Conservation (phyloP, 2,329 filamentous ascomycete genomes). For the Scytalidium sp. region DNA sequence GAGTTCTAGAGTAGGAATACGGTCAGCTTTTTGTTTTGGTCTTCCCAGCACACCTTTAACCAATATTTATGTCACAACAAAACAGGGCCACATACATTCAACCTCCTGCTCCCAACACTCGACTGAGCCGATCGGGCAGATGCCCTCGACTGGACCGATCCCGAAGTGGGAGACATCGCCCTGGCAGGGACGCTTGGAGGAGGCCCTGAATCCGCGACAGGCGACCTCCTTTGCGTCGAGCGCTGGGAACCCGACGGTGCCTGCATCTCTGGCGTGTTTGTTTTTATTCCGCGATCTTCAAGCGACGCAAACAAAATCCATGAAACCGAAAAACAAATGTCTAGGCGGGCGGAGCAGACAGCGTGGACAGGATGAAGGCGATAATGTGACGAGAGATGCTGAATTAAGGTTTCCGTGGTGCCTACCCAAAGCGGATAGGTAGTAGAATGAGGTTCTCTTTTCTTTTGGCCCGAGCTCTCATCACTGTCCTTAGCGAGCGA, state of each 20-base stretch:
- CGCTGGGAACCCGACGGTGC: slow-evolving; percentile 49
- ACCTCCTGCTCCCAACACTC: slow-evolving; percentile 46
- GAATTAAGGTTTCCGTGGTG: neutral
- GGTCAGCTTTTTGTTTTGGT: neutral
- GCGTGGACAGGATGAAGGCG: neutral
- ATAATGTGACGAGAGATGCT: neutral
- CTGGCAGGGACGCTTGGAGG: slow-evolving; percentile 53
- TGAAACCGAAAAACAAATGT: neutral
- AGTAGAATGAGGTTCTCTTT: neutral
- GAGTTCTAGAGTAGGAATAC: neutral
- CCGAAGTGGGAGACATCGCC: slow-evolving; percentile 54
- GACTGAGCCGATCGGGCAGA: slow-evolving; percentile 58
- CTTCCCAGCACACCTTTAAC: no score
- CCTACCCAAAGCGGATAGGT: neutral
- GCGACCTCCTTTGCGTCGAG: slow-evolving; percentile 58
- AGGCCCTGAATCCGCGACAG: slow-evolving; percentile 58
- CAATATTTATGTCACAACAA: no score
- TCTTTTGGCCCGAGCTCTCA: neutral
- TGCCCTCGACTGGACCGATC: slow-evolving; percentile 53
- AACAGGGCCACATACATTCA: slow-evolving; percentile 50
- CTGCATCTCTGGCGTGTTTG: slow-evolving; percentile 41
- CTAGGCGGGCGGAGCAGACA: neutral
- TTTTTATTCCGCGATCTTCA: neutral
- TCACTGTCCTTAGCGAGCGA: neutral
- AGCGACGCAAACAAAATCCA: neutral